A percentile compares a stretch with the other conserved stretches of the same genome.
Evolutionary conservation across 371 early-diverging fungal genomes (phyloP).

Genomic region (Rhizopus stolonifer): DNA sequence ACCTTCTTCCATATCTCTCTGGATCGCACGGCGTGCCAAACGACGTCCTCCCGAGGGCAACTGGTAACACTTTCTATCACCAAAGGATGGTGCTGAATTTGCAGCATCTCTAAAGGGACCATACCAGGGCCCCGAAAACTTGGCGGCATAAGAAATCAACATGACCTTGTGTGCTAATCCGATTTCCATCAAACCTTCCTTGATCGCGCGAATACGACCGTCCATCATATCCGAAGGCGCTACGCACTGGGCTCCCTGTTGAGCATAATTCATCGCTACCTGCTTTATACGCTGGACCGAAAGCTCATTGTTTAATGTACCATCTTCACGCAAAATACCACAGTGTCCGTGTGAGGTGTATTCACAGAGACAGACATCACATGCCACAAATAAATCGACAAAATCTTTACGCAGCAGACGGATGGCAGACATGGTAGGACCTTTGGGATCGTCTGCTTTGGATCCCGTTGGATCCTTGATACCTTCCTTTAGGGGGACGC

Average conservation of each 20-base stretch:
- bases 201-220: conserved; percentile 91
- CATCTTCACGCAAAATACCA: conserved; percentile 81
- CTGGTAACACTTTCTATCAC: conserved; percentile 94
- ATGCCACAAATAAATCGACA: conserved; percentile 83
- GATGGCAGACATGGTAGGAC: conserved; percentile 87
- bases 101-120: conserved; percentile 98
- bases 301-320: conserved; percentile 77
- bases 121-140: conserved; percentile 93
- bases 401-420: conserved; percentile 73
- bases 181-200: conserved; percentile 70
- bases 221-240: conserved; percentile 99
- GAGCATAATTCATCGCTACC: conserved; percentile 85
- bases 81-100: conserved; percentile 87
- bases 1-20: conserved; percentile 90
- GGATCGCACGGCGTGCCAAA: conserved; percentile 84
- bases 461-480: conserved; percentile 79
- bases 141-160: conserved; percentile 94
- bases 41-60: conserved; percentile 88
- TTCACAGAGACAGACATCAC: conserved; percentile 97
- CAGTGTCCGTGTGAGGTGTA: conserved; percentile 97
- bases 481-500: conserved; percentile 80
- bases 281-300: conserved; percentile 82
- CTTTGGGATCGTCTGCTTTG: conserved; percentile 82
- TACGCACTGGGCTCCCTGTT: conserved; percentile 85
- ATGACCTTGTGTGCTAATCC: conserved; percentile 77